Percentiles rank a stretch among this genome's conserved stretches.
Conservation (phyloP, 2,329 filamentous ascomycete species). For the Gaeumannomyces sp. region DNA sequence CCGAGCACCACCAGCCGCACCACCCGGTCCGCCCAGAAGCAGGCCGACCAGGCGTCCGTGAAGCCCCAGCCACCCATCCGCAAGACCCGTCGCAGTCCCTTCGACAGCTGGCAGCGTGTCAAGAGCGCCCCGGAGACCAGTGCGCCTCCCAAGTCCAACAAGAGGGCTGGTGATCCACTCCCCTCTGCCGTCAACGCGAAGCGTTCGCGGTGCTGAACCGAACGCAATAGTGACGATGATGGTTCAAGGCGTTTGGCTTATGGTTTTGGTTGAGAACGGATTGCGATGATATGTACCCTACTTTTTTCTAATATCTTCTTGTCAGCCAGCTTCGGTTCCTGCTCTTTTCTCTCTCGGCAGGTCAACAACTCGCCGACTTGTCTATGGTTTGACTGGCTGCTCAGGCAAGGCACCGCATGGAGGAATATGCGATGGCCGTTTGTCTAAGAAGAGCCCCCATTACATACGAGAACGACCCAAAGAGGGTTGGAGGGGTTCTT, state of each 20-base stretch:
- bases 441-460: neutral
- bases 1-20: slow-evolving; percentile 51
- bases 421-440: slow-evolving; percentile 11
- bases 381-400: neutral
- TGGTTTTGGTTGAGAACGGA: neutral
- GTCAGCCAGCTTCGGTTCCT: neutral
- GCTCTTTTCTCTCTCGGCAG: neutral
- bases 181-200: neutral
- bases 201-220: neutral
- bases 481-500: neutral
- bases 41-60: slow-evolving; percentile 34
- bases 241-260: neutral
- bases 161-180: slow-evolving; percentile 3
- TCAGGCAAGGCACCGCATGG: neutral
- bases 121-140: slow-evolving; percentile 40
- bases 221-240: neutral
- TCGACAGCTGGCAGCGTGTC: slow-evolving; percentile 62
- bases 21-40: slow-evolving; percentile 51
- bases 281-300: neutral
- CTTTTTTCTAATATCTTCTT: neutral
- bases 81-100: slow-evolving; percentile 43
- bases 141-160: neutral
- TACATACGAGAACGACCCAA: neutral
- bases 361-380: neutral
- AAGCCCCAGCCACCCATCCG: slow-evolving; percentile 29